Percentiles rank a stretch among this genome's conserved stretches.
Conservation (phyloP, 2,329 filamentous ascomycete species). For the Biscogniauxia mediterranea region DNA sequence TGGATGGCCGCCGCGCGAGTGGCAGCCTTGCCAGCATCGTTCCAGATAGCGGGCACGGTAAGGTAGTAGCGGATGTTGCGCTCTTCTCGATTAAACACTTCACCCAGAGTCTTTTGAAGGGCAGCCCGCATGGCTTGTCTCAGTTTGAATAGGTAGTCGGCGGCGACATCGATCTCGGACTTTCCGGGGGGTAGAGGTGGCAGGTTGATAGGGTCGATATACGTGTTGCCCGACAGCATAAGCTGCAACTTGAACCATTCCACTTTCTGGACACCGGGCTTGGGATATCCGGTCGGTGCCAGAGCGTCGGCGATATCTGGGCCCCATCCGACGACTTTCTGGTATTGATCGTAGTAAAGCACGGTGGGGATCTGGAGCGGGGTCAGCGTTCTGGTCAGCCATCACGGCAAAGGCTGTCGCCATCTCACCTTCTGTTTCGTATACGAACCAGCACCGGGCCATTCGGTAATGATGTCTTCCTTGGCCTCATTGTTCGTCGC, state of each 20-base stretch:
- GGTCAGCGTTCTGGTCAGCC: constrained; percentile 17
- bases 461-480: constrained; percentile 98
- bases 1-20: constrained; percentile 95
- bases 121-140: constrained; percentile 95
- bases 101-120: constrained; percentile 91
- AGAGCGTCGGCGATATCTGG: constrained; percentile 96
- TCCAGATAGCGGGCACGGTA: constrained; percentile 99
- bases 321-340: constrained; percentile 99
- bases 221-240: constrained; percentile 98
- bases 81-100: constrained; percentile 97
- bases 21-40: constrained; percentile 95
- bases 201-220: constrained; percentile 98
- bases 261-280: constrained; percentile 96
- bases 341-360: constrained; percentile 99
- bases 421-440: constrained; percentile 90
- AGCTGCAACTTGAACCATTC: constrained; percentile 99
- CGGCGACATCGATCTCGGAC: constrained; percentile 98
- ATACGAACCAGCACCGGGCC: constrained; percentile 95
- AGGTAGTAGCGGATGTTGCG: constrained; percentile 97
- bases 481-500: constrained; percentile 96
- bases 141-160: constrained; percentile 97
- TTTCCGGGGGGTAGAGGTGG: constrained; percentile 95
- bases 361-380: constrained; percentile 83
- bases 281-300: constrained; percentile 94
- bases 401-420: neutral